These are phyloP conservation scores for Marvania coccoides DNA, from an alignment of 139 green algal species.

Conservation along the genomic window DNA sequence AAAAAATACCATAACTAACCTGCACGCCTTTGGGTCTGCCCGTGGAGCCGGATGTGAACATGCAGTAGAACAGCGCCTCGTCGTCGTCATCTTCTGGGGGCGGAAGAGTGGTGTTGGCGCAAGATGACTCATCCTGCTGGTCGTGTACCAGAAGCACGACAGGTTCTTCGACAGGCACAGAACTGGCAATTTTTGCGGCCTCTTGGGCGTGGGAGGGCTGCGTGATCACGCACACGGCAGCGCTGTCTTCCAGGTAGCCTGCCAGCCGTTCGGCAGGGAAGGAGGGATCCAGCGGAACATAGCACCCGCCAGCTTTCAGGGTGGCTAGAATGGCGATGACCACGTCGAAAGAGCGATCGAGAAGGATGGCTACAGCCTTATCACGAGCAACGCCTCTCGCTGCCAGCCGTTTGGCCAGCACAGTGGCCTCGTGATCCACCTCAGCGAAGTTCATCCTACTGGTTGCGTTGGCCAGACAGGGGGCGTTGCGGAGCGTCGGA, in stretches of 20 bases:
- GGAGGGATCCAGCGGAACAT: conserved; percentile 36
- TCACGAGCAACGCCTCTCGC: conserved; percentile 4
- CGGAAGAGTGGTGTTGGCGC: no score
- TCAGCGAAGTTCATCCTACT: not conserved
- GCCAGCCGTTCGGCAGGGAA: conserved; percentile 33
- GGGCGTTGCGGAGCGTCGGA: no score
- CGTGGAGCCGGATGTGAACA: not conserved
- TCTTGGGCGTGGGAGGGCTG: not conserved
- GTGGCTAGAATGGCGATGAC: conserved; percentile 30
- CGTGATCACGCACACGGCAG: not conserved
- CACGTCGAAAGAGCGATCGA: conserved; percentile 33
- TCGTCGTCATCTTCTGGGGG: not conserved
- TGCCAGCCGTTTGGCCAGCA: not conserved
- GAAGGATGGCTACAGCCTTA: conserved; percentile 15
- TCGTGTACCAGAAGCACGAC: not conserved
- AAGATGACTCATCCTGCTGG: no score
- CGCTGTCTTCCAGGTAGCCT: conserved; percentile 34
- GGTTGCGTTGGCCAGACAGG: no score
- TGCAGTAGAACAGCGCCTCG: not conserved
- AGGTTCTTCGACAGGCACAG: conserved; percentile 15
- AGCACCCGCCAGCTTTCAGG: conserved; percentile 28
- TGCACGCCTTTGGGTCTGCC: not conserved
- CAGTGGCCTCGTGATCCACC: not conserved
- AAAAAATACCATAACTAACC: not conserved
- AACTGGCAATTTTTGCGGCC: conserved; percentile 1